Base-by-base conservation (phyloP, 306 rosid genomes). In the Luffa aegyptiaca region DNA sequence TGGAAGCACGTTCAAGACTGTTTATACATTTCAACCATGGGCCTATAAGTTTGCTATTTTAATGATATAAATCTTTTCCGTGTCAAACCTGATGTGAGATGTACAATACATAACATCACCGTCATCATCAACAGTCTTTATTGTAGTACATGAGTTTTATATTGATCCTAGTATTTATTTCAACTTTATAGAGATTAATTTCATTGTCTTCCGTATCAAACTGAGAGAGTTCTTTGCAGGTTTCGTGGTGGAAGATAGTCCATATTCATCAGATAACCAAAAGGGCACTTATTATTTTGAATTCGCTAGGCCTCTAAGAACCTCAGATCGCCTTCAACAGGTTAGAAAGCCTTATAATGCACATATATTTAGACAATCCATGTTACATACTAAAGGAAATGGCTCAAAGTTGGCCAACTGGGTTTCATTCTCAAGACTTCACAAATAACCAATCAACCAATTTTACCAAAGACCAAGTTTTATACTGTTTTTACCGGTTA, bases 321-420 rank as follows among this genome's bases (percentile, higher is more conserved):
- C 98, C 79, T 85, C 87, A 85, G 98, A 95, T 83, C 97, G 86
- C 74, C 96, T 92, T 84, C 98, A 95, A 85, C 98, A 95, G 98
- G 98, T 92, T 81, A 81, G 86, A 81, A 82, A 78, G 46, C 57
- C 75, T 72, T 62, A 73, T 63, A 63, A 80, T 79, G 82, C 48
- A 45, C 61, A 84, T 41, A 46, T 78, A 75, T 77, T 51, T 82
- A 75, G 75, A 68, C 76, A 6, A 73, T 74, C 66, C 72, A 77
- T 56, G 33, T 63, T 76, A 52, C 42, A 64, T 69, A 65, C 76
- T 78, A 21, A 78, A 46, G 46, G 21, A 42, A 62, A 12, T 63
- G 77, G 79, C 45, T 73, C 61, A 51, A 73, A 33, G 12, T 35
- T 49, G 77, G 10, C 41, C 21, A 71, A 12, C 20, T 16, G 13